Evolutionary conservation across 2,329 filamentous ascomycete species (phyloP), one percentile per base, ranked within the genome.

Genomic region (Botryotinia convoluta): DNA sequence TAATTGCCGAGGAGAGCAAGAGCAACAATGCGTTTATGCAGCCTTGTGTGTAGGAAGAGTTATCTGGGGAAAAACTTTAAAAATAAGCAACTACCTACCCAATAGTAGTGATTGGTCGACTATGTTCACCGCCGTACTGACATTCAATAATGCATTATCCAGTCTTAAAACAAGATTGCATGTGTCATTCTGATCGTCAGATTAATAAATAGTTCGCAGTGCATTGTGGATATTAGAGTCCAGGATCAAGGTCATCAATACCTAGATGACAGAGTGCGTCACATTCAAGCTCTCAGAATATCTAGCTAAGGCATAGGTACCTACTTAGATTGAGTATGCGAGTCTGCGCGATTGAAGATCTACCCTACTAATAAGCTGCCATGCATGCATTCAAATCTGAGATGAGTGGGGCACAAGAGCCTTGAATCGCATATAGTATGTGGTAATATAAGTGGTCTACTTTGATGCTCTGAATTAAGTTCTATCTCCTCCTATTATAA

Each of bases 401-500:
- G 59, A 51, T 65, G 18, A 64, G 60, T 32, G 59, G 69, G 59
- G 69, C 35, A 65, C 26, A 51, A 32, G 26, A 29, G 63, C 18
- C 45, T 18, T 29, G n/a, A 37, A 72, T 67, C 6, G 32, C 60
- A 44, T 72, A 18, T 9, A 65, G 35, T 65, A 42, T 71, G 29
- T 63, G 22, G 48, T 32, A 42, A 51, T 32, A 42, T n/a, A 57
- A 9, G 45, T 57, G 45, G 39, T 57, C 35, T 57, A 68, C 26
- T 22, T 54, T 42, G 35, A 67, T 68, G 48, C 37, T 72, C 59
- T 59, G 63, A 72, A 72, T 69, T 72, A 72, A 73, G 60, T 39
- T 73, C 64, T 73, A 70, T 59, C 59, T 70, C 59, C 71, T 70
- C 37, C 59, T 70, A 73, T 70, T 73, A 73, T 70, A 69, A 73